phyloP scores from a whole-genome alignment of 352 stramenopile genomes.

The Pelagophyceae sp. region DNA sequence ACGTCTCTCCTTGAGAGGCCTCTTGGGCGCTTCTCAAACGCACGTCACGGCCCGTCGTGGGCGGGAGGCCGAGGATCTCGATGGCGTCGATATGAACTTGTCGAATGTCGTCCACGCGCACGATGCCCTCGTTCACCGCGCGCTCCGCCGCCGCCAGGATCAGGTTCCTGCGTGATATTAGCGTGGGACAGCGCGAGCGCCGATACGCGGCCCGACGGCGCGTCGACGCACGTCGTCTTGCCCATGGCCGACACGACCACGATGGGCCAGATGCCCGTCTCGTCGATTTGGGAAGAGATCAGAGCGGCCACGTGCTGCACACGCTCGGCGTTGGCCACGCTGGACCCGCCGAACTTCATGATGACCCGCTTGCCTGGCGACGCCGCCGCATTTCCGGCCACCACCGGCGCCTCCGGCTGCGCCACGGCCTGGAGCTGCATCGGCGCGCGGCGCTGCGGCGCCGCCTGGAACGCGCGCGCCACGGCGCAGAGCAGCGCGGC shows the following conservation, averaged over 20 bases:
- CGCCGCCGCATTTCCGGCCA: too few species aligned
- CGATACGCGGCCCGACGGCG: too few species aligned
- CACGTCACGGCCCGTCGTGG: neutral
- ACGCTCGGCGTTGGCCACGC: conserved; percentile 77
- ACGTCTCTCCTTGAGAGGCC: too few species aligned
- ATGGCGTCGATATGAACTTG: conserved; percentile 54
- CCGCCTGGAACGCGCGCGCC: neutral
- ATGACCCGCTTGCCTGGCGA: conserved; percentile 49
- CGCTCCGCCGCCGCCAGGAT: neutral
- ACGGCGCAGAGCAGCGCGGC: neutral
- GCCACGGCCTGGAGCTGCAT: too few species aligned
- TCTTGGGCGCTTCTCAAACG: too few species aligned
- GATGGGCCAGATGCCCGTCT: conserved; percentile 36
- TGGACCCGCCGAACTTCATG: conserved; percentile 95
- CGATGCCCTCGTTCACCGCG: conserved; percentile 37
- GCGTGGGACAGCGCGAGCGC: too few species aligned
- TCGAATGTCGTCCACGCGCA: conserved; percentile 58
- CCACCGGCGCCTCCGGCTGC: too few species aligned
- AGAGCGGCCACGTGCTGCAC: conserved; percentile 67
- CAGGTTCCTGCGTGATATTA: neutral
- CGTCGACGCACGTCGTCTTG: conserved; percentile 56
- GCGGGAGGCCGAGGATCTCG: conserved; percentile 46
- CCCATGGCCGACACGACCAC: conserved; percentile 72
- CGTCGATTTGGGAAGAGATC: conserved; percentile 57
- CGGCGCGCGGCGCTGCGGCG: too few species aligned